Evolutionary conservation across 306 rosid species (phyloP), one percentile per base, ranked within the genome.

Genomic region (Potentilla sterilis): DNA sequence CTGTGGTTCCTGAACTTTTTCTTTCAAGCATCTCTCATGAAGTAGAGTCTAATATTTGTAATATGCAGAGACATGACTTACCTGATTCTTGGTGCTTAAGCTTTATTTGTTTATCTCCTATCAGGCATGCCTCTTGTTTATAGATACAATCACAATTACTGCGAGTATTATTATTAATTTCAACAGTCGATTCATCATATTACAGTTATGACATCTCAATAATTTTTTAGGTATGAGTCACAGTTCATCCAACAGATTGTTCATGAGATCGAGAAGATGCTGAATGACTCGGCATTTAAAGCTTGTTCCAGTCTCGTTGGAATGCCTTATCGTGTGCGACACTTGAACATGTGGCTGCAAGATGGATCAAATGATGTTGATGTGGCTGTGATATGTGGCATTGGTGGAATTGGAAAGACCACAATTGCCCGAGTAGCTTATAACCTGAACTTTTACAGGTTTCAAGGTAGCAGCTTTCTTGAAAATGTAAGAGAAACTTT

Each of bases 331-430:
- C 9, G 16, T 7, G 70, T 66, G 18, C 2, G 5, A 11, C 32
- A 32, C 10, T 4, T 66, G 19, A 66, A 40, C 70, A 66, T n/a
- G 35, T 66, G 49, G 70, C 5, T 66, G 18, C 10, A 40, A 11
- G 49, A 66, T 66, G 10, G 70, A 66, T 66, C 70, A 18, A 66
- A 66, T 66, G 49, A 66, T 11, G 70, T 66, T 4, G 42, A 47
- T 40, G 32, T 66, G 9, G 70, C 49, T 66, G 48, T 66, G 32
- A 38, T 66, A 46, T 41, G 41, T 40, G 70, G 70, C 4, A n/a
- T 38, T 28, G 70, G 70, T 18, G 70, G 70, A 41, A 41, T 41
- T 41, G 43, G 43, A 41, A 41, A 41, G 7, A 41, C 43, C 6
- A 41, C 43, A 0, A 19, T 66, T 10, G 70, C 49, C 16, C n/a